Percentiles rank a stretch among this genome's conserved stretches.
phyloP scores from a whole-genome alignment of 768 basidiomycete species.

The Lyophyllum shimeji region DNA sequence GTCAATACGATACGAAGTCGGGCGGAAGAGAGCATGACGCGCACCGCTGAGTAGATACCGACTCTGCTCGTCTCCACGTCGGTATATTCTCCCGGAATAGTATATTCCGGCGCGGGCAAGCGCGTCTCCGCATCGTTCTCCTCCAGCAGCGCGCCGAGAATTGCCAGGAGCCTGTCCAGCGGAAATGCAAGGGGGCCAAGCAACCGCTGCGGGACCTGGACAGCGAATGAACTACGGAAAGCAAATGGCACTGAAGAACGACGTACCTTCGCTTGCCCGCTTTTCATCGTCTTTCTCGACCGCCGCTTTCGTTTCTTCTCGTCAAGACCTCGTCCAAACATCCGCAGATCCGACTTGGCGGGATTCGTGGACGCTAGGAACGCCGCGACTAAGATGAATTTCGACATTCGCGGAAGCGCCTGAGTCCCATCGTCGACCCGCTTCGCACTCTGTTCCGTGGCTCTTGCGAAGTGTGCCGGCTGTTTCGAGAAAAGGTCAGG shows the following conservation, averaged over 20 bases:
- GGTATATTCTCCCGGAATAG: conserved; percentile 66
- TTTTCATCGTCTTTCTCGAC: conserved; percentile 36
- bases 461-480: conserved; percentile 18
- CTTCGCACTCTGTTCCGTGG: background rate
- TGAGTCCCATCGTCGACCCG: conserved; percentile 21
- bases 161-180: conserved; percentile 76
- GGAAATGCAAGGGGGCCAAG: conserved; percentile 79
- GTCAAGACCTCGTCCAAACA: conserved; percentile 77
- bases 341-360: conserved; percentile 70
- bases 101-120: conserved; percentile 43
- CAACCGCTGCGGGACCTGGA: conserved; percentile 72
- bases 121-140: conserved; percentile 64
- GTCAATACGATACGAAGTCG: background rate
- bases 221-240: background rate
- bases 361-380: conserved; percentile 89
- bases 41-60: conserved; percentile 57
- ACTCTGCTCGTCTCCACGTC: conserved; percentile 72
- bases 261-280: conserved; percentile 36
- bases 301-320: conserved; percentile 61
- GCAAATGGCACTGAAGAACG: background rate
- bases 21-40: conserved; percentile 22
- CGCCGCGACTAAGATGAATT: conserved; percentile 14
- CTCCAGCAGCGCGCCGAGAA: conserved; percentile 74
- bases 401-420: conserved; percentile 59
- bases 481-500: conserved; percentile 34